Evolutionary conservation across 495 filamentous ascomycete genomes (phyloP), one percentile per base, ranked within the genome.

Genomic region (Xylaria castorea): DNA sequence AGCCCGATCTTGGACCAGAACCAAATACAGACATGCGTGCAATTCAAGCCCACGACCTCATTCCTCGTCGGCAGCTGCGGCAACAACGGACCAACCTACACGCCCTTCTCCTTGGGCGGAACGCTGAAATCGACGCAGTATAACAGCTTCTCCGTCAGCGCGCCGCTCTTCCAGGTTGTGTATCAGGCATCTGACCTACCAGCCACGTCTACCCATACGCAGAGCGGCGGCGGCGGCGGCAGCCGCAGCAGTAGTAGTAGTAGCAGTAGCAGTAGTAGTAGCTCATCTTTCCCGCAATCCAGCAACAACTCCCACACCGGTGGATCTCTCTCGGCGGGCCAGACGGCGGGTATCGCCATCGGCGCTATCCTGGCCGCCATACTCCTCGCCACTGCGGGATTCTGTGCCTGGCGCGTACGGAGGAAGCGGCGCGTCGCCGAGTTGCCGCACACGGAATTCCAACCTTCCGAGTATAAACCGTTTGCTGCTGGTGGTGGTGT

Each of bases 101-200:
- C 46, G 18, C 69, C 69, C 34, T 71, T 71, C 46, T n/a, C 69
- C 7, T 14, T 71, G 5, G 58, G 58, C 46, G 60, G 40, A 6
- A 36, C 36, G n/a, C 11, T 67, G 22, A 38, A 67, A 62, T 70
- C 68, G 30, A 38, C 9, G 18, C 22, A 25, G 22, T 53, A 55
- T 34, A 55, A 25, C 32, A 57, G 48, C n/a, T 60, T 75, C 20
- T 68, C 72, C 48, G 53, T 80, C n/a, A 77, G 50, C 46, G 80
- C 80, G 25, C 76, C 76, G 51, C 79, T 81, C 75, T 70, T 81
- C 60, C 79, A 81, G 71, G 71, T 80, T 57, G 76, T 76, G 0
- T 77, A 72, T 65, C 44, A 80, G 44, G 38, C 72, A 4, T 70
- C 77, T 32, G 80, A 81, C 51, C 57, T 68, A 22, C 62, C 61